Evolutionary conservation across 371 early-diverging fungal genomes (phyloP).

Genomic region (Phascolomyces articulosus): DNA sequence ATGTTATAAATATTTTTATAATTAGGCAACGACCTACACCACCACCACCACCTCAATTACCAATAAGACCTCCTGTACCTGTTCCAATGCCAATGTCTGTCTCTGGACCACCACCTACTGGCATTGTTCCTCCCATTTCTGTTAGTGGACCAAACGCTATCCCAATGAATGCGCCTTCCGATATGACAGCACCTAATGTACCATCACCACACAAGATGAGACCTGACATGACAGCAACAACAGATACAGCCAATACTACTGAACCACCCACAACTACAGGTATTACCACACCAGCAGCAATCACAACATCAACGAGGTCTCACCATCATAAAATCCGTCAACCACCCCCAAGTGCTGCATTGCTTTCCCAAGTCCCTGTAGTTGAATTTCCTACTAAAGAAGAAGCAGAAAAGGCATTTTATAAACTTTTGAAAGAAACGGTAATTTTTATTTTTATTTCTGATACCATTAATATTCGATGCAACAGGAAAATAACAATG

Average conservation of each 20-base stretch:
- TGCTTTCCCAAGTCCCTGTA: constrained; percentile 25
- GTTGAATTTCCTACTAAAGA: constrained; percentile 75
- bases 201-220: neutral
- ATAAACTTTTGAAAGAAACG: constrained; percentile 68
- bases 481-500: neutral
- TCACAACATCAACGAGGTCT: too few species aligned
- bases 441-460: constrained; percentile 40
- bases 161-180: neutral
- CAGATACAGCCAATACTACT: too few species aligned
- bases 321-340: constrained; percentile 12
- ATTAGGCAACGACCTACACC: neutral
- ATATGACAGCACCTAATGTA: neutral
- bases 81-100: neutral
- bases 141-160: neutral
- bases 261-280: too few species aligned
- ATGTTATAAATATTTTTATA: neutral
- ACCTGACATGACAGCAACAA: neutral
- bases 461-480: too few species aligned
- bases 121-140: neutral
- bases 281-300: neutral
- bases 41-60: neutral
- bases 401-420: constrained; percentile 87
- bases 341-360: constrained; percentile 24
- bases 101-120: too few species aligned
- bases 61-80: neutral